A percentile compares a stretch with the other conserved stretches of the same genome.
phyloP scores from a whole-genome alignment of 768 basidiomycete genomes.

The Lactifluus volemus region DNA sequence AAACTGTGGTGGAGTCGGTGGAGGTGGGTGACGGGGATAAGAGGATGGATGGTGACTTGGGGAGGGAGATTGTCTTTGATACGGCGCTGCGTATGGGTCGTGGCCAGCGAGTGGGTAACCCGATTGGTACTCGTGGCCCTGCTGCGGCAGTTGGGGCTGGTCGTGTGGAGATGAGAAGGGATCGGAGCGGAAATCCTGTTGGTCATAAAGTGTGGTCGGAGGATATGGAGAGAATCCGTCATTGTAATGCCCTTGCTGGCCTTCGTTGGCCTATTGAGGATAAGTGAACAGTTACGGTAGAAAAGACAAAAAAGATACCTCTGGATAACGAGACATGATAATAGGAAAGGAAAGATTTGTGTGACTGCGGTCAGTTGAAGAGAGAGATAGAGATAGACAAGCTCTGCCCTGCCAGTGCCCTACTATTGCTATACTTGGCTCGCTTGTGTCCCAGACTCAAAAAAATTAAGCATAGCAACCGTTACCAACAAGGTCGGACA shows the following conservation, averaged over 20 bases:
- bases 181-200: conserved; percentile 32
- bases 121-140: conserved; percentile 3
- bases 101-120: conserved; percentile 21
- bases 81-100: conserved; percentile 14
- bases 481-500: no score
- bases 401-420: background rate
- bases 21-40: conserved; percentile 13
- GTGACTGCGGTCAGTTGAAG: background rate
- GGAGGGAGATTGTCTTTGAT: conserved; percentile 21
- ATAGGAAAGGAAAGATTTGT: background rate
- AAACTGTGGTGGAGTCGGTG: background rate
- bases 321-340: conserved; percentile 35
- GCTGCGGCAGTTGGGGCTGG: conserved; percentile 13
- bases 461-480: no score
- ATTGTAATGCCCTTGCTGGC: conserved; percentile 53
- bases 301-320: conserved; percentile 26
- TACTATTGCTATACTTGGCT: background rate
- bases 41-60: conserved; percentile 20
- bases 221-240: conserved; percentile 54
- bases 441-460: no score
- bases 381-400: background rate
- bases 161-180: conserved; percentile 31
- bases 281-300: background rate
- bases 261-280: conserved; percentile 48
- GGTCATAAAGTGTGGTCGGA: conserved; percentile 25